These are phyloP conservation scores for Xylariaceae sp. DNA, from an alignment of 2,329 filamentous ascomycete genomes.

Conservation along the genomic window DNA sequence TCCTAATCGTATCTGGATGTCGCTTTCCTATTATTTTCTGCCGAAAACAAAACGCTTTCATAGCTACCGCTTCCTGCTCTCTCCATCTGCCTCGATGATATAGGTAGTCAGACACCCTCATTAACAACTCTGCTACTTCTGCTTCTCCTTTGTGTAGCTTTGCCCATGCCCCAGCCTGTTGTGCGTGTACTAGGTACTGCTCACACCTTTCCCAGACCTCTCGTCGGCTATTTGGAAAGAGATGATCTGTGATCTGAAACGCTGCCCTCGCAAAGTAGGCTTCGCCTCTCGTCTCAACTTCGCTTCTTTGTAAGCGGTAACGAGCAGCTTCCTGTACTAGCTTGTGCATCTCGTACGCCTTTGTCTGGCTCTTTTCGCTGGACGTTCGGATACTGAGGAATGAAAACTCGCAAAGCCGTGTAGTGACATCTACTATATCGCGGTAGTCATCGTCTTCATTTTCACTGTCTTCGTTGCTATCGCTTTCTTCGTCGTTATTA, in stretches of 20 bases:
- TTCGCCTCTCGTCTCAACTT: background rate
- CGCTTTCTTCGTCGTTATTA: conserved; percentile 45
- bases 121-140: background rate
- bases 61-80: background rate
- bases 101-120: background rate
- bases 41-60: background rate
- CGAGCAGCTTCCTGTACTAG: conserved; percentile 45
- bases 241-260: background rate
- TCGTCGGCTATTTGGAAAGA: background rate
- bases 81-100: background rate
- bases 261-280: conserved; percentile 1
- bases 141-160: background rate
- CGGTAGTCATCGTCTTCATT: conserved; percentile 29
- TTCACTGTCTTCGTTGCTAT: conserved; percentile 44
- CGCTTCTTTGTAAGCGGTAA: background rate
- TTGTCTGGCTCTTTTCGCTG: conserved; percentile 26
- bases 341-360: conserved; percentile 45
- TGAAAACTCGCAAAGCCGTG: conserved; percentile 41
- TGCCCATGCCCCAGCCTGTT: background rate
- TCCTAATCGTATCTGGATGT: background rate
- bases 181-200: background rate
- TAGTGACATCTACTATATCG: conserved; percentile 37
- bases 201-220: background rate
- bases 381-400: conserved; percentile 35
- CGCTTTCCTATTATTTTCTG: background rate